phyloP scores from a whole-genome alignment of 73 alveolate species.

The Paramecium pentaurelia region DNA sequence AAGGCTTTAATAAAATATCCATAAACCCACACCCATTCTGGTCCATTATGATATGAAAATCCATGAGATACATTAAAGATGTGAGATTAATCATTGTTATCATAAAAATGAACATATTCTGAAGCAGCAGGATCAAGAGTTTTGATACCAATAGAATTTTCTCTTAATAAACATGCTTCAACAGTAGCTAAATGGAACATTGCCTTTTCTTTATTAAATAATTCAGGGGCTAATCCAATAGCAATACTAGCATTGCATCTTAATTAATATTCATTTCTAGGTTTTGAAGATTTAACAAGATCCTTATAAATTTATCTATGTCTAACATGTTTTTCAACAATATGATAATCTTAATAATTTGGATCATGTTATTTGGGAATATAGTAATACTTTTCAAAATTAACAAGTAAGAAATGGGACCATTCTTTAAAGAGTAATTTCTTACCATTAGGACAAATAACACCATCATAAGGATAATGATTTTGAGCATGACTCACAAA shows the following conservation, averaged over 20 bases:
- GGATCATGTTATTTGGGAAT: constrained; percentile 64
- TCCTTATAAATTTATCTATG: constrained; percentile 68
- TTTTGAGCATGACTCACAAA: constrained; percentile 57
- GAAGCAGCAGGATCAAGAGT: constrained; percentile 57
- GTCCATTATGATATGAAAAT: constrained; percentile 74
- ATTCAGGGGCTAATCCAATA: constrained; percentile 93
- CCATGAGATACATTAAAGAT: constrained; percentile 63
- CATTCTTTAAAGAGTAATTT: constrained; percentile 75
- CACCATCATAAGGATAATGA: constrained; percentile 57
- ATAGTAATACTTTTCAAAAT: constrained; percentile 85
- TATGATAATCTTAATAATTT: constrained; percentile 25
- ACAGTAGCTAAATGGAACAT: constrained; percentile 72
- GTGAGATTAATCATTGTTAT: constrained; percentile 62
- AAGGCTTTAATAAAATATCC: constrained; percentile 64
- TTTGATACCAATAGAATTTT: constrained; percentile 60
- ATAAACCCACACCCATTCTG: constrained; percentile 73
- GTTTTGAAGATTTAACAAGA: constrained; percentile 69
- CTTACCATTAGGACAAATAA: constrained; percentile 64
- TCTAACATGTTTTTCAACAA: constrained; percentile 18
- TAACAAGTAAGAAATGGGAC: constrained; percentile 69
- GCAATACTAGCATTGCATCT: constrained; percentile 93
- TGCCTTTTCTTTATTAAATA: constrained; percentile 80
- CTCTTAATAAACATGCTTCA: constrained; percentile 62
- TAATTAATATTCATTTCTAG: constrained; percentile 84
- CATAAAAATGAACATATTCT: constrained; percentile 61